Evolutionary conservation across 768 basidiomycete genomes (phyloP), one percentile per base, ranked within the genome.

Genomic region (Mycena rosella): DNA sequence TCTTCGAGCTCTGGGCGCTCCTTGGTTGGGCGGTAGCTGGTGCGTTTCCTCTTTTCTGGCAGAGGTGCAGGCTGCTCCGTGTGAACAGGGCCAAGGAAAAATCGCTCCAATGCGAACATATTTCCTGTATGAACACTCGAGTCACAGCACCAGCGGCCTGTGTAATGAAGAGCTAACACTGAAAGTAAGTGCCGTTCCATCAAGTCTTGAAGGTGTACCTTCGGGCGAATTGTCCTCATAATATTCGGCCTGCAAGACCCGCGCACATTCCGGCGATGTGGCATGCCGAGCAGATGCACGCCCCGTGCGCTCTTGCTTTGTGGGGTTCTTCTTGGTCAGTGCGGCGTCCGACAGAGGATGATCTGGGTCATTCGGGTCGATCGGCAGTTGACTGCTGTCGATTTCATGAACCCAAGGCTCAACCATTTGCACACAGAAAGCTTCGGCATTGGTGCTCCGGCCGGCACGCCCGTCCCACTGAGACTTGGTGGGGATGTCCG

Each of bases 1-100:
- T 57, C 17, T 2, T 74, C 73, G 3, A 77, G 66, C 3, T 22
- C 20, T 0, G 27, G 18, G 14, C 72, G 66, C 26, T 76, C 67
- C 6, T 18, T 20, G 5, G 49, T 64, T 18, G 55, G 57, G n/a
- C 73, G 63, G 57, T 71, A 67, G n/a, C 47, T 40, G 2, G 36
- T 24, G 10, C 29, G 32, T 11, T 49, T 26, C n/a, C 67, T 53
- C 9, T 54, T 52, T 11, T 34, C 20, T 1, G 45, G 18, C 6
- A 1, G 15, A 18, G 6, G 9, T 13, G 15, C n/a, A 4, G n/a
- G 24, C 20, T 34, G 5, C 32, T 36, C 38, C n/a, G 15, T 32
- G 26, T 54, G 54, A 14, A 48, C 34, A 1, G 58, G 58, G 13
- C 58, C 58, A 3, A 60, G 30, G 47, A 60, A 60, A 4, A 60